Evolutionary conservation across 306 rosid species (phyloP), one percentile per base, ranked within the genome.

Genomic region (Benincasa hispida): DNA sequence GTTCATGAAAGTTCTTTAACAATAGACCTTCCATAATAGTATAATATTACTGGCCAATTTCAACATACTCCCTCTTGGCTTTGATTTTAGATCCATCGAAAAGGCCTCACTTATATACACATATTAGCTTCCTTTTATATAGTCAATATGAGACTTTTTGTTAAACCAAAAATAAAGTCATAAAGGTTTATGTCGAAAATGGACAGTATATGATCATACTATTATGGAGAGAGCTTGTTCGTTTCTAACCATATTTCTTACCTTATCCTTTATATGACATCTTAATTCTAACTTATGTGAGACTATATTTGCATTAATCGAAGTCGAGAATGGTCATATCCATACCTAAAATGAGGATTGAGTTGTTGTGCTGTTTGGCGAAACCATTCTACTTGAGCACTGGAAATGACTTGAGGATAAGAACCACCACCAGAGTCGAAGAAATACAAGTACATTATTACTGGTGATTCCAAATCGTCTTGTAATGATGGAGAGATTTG

Each of bases 371-470:
- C 59, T 81, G 84, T 91, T 39, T 60, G 53, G 54, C 1, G 72
- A 80, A 93, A 87, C 98, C 98, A 91, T 72, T 91, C 84, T 17
- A 81, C 85, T 79, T 91, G 98, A 73, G 79, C 72, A 55, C 80
- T 84, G 25, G 97, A 91, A 78, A 93, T 85, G 72, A 93, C 75
- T 88, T 89, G 83, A 1, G 96, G 96, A 78, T 89, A 93, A 56
- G 97, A 88, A 66, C 97, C 98, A n/a, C 96, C 98, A 6, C 97
- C 97, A 65, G 98, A 93, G 84, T 93, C 98, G 51, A 93, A 85
- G 81, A 93, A 89, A 80, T 89, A 91, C 45, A 91, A 83, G 81
- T 79, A 84, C 60, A 85, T 85, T 53, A 86, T 92, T 75, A 90
- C 83, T 0, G 94, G 89, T 45, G 88, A 79, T 12, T 80, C 54